phyloP scores from a whole-genome alignment of 441 rosid species.

The Euphorbia schlechtendalii region DNA sequence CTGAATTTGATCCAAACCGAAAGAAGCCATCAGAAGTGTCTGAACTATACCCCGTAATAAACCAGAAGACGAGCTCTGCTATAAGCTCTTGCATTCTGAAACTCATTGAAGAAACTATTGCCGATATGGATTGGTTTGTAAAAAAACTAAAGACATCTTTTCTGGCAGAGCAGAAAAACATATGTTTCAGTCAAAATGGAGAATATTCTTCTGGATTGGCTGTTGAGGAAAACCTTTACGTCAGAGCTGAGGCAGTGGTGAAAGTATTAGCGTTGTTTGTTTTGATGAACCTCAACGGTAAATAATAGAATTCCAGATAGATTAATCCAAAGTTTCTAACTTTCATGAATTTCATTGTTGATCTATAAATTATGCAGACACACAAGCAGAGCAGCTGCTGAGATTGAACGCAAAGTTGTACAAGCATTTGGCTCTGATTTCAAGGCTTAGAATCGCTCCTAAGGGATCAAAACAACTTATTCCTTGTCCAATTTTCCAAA shows the following conservation, averaged over 20 bases:
- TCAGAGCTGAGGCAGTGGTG: slow-evolving; percentile 50
- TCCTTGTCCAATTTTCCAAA: slow-evolving; percentile 63
- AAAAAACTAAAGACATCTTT: slow-evolving; percentile 44
- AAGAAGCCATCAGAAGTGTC: slow-evolving; percentile 28
- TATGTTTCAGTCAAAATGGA: slow-evolving; percentile 26
- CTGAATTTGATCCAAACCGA: slow-evolving; percentile 24
- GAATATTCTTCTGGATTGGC: slow-evolving; percentile 32
- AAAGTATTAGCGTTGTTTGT: slow-evolving; percentile 60
- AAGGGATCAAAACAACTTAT: slow-evolving; percentile 68
- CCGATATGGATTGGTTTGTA: slow-evolving; percentile 57
- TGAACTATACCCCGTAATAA: slow-evolving; percentile 43
- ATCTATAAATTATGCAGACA: slow-evolving; percentile 36
- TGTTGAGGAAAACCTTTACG: slow-evolving; percentile 51
- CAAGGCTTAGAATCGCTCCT: slow-evolving; percentile 63
- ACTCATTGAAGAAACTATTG: slow-evolving; percentile 38
- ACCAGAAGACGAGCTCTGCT: slow-evolving; percentile 38
- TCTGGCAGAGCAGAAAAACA: slow-evolving; percentile 34
- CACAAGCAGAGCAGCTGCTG: slow-evolving; percentile 63
- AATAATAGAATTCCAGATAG: slow-evolving; percentile 20
- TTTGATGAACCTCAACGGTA: slow-evolving; percentile 63
- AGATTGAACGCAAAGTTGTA: slow-evolving; percentile 54
- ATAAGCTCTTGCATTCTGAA: slow-evolving; percentile 52
- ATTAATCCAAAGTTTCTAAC: slow-evolving; percentile 10
- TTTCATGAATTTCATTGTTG: slow-evolving; percentile 15
- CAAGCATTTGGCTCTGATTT: slow-evolving; percentile 72